Conservation (phyloP, 176 grass and related monocot genomes). For the Avena sativa region DNA sequence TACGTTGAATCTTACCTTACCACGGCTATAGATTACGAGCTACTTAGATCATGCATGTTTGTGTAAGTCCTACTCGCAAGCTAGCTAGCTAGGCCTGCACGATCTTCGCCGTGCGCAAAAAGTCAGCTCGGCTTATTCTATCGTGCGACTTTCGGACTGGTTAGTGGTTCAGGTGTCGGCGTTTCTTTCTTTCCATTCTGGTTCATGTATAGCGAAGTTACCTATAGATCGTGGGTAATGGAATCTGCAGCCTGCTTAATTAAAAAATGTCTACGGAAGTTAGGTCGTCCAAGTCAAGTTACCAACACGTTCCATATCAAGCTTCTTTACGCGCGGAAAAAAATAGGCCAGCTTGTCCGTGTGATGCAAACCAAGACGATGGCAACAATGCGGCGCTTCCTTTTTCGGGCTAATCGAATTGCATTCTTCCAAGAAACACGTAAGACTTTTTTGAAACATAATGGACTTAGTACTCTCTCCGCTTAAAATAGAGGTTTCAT, state of each 20-base stretch:
- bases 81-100: constrained; percentile 1
- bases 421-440: neutral
- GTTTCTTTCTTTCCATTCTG: neutral
- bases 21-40: neutral
- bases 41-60: constrained; percentile 1
- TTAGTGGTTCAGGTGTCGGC: constrained; percentile 41
- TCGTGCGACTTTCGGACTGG: constrained; percentile 28
- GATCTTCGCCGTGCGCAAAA: neutral
- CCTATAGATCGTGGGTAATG: neutral
- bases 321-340: neutral
- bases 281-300: neutral
- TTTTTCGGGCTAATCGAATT: neutral
- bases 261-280: neutral
- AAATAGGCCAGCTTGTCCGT: neutral
- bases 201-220: neutral
- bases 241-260: neutral
- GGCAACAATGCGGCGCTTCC: neutral
- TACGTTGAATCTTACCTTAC: neutral
- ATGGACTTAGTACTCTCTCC: neutral
- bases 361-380: neutral
- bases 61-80: neutral
- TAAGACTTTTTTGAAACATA: neutral
- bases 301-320: neutral
- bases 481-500: too few species aligned
- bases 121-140: constrained; percentile 37